These are phyloP conservation scores for Physaria fendleri DNA, from an alignment of 345 rosid species.

Conservation along the genomic window DNA sequence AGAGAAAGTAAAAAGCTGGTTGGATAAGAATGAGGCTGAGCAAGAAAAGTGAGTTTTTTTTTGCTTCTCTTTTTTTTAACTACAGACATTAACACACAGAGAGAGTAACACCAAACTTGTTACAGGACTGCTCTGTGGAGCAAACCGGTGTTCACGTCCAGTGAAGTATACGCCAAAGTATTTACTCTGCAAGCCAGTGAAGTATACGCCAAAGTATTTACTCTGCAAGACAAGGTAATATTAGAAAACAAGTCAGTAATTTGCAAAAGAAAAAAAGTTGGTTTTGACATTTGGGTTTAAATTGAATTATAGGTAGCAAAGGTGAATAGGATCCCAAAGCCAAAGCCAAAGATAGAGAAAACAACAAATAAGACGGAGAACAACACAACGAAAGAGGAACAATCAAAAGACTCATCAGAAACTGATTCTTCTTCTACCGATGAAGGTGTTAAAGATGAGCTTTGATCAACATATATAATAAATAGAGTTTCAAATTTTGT, in stretches of 20 bases:
- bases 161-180: constrained; percentile 59
- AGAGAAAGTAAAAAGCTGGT: constrained; percentile 70
- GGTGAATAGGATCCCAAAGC: constrained; percentile 73
- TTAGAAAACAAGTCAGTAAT: neutral
- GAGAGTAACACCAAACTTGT: constrained; percentile 1
- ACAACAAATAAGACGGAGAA: constrained; percentile 56
- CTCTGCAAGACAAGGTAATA: constrained; percentile 77
- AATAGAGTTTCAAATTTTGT: constrained; percentile 13
- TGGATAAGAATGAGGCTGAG: constrained; percentile 74
- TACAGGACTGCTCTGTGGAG: constrained; percentile 53
- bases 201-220: constrained; percentile 48
- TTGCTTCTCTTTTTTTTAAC: neutral
- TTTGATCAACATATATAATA: constrained; percentile 35
- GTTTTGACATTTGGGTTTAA: neutral
- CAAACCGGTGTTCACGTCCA: constrained; percentile 69
- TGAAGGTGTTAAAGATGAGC: constrained; percentile 40
- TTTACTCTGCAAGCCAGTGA: no score
- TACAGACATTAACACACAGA: neutral
- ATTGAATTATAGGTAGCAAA: constrained; percentile 43
- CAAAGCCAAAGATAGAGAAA: constrained; percentile 84
- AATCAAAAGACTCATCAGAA: constrained; percentile 23
- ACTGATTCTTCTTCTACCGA: constrained; percentile 12
- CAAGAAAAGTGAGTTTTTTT: constrained; percentile 68
- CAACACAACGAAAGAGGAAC: constrained; percentile 32
- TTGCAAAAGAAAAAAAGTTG: neutral